Evolutionary conservation across 352 stramenopile species (phyloP), one percentile per base, ranked within the genome.

Genomic region (Pythium oligandrum): DNA sequence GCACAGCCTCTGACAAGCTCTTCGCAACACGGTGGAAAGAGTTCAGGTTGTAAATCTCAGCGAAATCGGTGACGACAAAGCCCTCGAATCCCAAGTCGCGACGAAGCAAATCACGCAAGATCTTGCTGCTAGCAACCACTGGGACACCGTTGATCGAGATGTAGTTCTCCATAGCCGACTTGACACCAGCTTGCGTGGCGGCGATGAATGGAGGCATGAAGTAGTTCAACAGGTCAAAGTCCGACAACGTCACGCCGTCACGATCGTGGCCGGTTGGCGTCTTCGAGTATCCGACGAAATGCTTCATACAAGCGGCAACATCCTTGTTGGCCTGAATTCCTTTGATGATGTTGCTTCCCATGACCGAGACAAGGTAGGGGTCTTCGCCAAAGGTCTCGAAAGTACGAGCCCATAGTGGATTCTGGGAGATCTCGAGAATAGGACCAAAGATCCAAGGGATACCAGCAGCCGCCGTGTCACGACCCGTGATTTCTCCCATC

Each of bases 41-140:
- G n/a, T n/a, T n/a, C n/a, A n/a, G 68, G 55, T 98, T 97, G 52
- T 90, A 74, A 38, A 98, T 97, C 67, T 97, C 90, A 26, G 70
- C 69, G 62, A 92, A 98, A 63, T 98, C 92, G 0, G 92, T 97
- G 12, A 98, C 88, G 38, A 97, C 53, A 39, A 97, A 66, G 7
- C 90, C 88, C 31, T 92, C 56, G 55, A 97, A 98, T 4, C 60
- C 60, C n/a, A 61, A 48, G 42, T 57, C 57, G 10, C 55, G 9
- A n/a, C 34, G 47, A 26, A 66, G 33, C 12, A 70, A 33, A 11
- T 57, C 52, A 34, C 54, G 51, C 47, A 66, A 44, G 10, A 75
- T 66, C 33, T 81, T 50, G 8, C 56, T 51, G 40, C 82, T 89
- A 6, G 70, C 61, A 4, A 82, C 74, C 49, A 90, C 74, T 2